These are phyloP conservation scores for Podospora pseudoanserina DNA, from an alignment of 495 filamentous ascomycete genomes.

Conservation along the genomic window DNA sequence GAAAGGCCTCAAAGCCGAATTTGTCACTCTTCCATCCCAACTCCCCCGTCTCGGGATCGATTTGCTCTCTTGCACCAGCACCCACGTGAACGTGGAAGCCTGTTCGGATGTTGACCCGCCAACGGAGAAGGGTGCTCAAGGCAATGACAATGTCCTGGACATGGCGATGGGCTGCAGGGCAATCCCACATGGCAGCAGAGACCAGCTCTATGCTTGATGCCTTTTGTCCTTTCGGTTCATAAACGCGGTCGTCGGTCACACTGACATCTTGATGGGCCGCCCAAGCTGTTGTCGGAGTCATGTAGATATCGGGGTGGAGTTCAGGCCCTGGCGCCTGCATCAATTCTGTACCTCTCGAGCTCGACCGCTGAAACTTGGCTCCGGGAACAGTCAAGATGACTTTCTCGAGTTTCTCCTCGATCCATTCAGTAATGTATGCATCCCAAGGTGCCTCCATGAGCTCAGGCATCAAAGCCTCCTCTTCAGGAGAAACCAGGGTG, in stretches of 20 bases:
- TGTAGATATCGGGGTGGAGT: not conserved
- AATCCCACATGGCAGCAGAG: constrained; percentile 17
- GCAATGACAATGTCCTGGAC: constrained; percentile 3
- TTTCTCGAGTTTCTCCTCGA: not conserved
- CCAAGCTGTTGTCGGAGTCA: constrained; percentile 7
- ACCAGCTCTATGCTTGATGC: constrained; percentile 3
- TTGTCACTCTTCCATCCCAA: not conserved
- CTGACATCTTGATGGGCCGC: not conserved
- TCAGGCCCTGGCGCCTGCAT: not conserved
- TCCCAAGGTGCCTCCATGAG: too few species aligned
- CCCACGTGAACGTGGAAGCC: constrained; percentile 20
- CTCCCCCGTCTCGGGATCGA: not conserved
- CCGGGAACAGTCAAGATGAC: constrained; percentile 16
- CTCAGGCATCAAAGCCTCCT: not conserved
- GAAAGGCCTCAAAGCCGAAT: not conserved
- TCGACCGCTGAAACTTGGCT: not conserved
- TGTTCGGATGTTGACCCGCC: constrained; percentile 8
- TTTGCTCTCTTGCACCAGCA: not conserved
- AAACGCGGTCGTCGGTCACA: not conserved
- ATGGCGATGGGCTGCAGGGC: constrained; percentile 11
- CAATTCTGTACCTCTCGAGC: not conserved
- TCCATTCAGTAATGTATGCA: not conserved
- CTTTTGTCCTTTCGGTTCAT: not conserved
- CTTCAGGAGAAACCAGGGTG: not conserved
- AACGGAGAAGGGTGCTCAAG: constrained; percentile 2